Conservation (phyloP, 768 basidiomycete genomes). For the Clitopilus passeckerianus region DNA sequence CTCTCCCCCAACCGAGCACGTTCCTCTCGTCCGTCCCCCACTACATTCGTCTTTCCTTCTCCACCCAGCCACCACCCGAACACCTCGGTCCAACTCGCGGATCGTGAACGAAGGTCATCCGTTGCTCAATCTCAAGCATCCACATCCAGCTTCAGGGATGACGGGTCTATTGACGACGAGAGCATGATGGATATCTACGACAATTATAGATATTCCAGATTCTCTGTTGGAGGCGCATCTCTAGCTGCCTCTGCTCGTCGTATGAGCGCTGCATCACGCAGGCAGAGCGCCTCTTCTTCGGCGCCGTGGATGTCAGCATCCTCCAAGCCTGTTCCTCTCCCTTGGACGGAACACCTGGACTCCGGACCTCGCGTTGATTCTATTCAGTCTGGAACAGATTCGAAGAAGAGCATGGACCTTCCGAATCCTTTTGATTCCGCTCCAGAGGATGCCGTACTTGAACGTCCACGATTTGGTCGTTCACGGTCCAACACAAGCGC, state of each 20-base stretch:
- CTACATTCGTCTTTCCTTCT: constrained; percentile 7
- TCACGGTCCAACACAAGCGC: constrained; percentile 12
- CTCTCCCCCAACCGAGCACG: constrained; percentile 12
- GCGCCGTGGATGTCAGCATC: constrained; percentile 1
- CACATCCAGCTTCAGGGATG: constrained; percentile 34
- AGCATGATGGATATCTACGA: constrained; percentile 74
- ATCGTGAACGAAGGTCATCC: constrained; percentile 19
- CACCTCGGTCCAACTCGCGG: background rate
- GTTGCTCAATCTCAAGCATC: constrained; percentile 20
- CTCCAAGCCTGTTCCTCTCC: constrained; percentile 2
- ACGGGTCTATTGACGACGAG: constrained; percentile 66
- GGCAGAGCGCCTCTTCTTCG: background rate
- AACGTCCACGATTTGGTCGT: background rate
- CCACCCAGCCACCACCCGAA: constrained; percentile 7
- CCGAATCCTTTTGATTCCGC: background rate
- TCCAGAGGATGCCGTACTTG: background rate
- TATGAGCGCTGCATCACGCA: constrained; percentile 1
- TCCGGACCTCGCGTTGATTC: constrained; percentile 5
- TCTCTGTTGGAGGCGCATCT: constrained; percentile 42
- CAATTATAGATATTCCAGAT: constrained; percentile 69
- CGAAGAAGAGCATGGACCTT: constrained; percentile 3
- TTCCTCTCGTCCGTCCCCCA: background rate
- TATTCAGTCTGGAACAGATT: background rate
- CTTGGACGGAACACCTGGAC: constrained; percentile 9
- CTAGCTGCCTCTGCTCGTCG: constrained; percentile 13